Evolutionary conservation across 2,329 filamentous ascomycete genomes (phyloP), one percentile per base, ranked within the genome.

Genomic region (Didymella glomerata): DNA sequence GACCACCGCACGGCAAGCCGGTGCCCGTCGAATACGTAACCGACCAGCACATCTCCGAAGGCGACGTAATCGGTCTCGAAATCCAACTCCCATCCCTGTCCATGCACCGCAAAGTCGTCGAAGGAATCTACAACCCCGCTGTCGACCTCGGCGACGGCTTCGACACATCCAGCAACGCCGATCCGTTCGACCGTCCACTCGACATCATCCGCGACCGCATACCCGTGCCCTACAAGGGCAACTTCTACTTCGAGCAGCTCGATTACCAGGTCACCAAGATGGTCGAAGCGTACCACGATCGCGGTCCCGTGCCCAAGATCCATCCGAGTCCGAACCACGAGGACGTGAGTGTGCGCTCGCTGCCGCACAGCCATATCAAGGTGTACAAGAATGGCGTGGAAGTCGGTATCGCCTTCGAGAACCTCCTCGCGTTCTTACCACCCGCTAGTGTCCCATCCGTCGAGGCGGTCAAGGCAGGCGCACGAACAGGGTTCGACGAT

Each of bases 171-270:
- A 60, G 61, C 45, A 51, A 68, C 20, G 63, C 61, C 42, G 77
- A 78, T 14, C 72, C 75, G 1, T 68, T 71, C 30, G 82, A 84
- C 0, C 83, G 85, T n/a, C 85, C 85, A 0, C 80, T 87, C 16
- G 95, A 98, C 76, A 90, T 98, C 62, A 91, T 99, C 60, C 92
- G 96, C 62, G 96, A 99, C 77, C 91, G 95, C 48, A 92, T 97
- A 44, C 93, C 95, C 1, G 96, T 98, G 66, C 88, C 93, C 10
- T 96, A 96, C 82, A 97, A 97, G 77, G 88, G 90, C 41, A 92
- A 96, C 75, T 90, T 93, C 52, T 97, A 96, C 80, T 97, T 97
- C 77, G 94, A 98, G 78, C 90, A 92, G 73, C 90, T 93, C 64
- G 93, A 96, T 73, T 96, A 96, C 76, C 91, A 94, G 68, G 84